phyloP scores from a whole-genome alignment of 257 asterid genomes.

The Petrea volubilis region DNA sequence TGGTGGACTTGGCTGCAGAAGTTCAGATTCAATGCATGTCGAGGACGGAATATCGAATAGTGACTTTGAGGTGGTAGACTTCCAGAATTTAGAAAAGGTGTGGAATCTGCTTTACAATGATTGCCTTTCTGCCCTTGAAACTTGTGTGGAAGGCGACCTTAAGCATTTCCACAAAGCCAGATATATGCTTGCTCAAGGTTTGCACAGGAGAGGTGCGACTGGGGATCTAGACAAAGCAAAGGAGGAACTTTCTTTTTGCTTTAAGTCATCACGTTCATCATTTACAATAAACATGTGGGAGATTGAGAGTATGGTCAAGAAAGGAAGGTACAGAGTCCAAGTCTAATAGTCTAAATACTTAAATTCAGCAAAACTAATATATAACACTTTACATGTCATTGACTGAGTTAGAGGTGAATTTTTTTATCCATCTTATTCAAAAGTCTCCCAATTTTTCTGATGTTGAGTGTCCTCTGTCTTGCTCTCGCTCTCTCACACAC shows the following conservation, averaged over 20 bases:
- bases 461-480: constrained; percentile 5
- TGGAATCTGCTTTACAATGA: constrained; percentile 86
- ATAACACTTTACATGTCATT: background rate
- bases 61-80: constrained; percentile 33
- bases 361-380: constrained; percentile 15
- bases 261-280: constrained; percentile 87
- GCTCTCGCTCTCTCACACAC: constrained; percentile 2
- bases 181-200: constrained; percentile 92
- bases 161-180: constrained; percentile 98
- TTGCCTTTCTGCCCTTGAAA: constrained; percentile 90
- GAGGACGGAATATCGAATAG: constrained; percentile 41
- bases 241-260: constrained; percentile 97
- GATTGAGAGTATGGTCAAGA: constrained; percentile 93
- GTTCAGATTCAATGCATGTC: constrained; percentile 45
- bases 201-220: constrained; percentile 65
- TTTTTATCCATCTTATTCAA: background rate
- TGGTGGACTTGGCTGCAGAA: constrained; percentile 34
- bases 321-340: constrained; percentile 67
- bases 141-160: constrained; percentile 97
- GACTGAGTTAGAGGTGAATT: constrained; percentile 5
- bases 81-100: constrained; percentile 48
- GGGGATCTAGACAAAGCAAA: constrained; percentile 93
- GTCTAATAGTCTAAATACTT: background rate
- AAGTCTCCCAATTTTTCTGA: constrained; percentile 2
- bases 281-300: constrained; percentile 99